Conservation (phyloP, 305 asterid genomes). For the Lippia alba region DNA sequence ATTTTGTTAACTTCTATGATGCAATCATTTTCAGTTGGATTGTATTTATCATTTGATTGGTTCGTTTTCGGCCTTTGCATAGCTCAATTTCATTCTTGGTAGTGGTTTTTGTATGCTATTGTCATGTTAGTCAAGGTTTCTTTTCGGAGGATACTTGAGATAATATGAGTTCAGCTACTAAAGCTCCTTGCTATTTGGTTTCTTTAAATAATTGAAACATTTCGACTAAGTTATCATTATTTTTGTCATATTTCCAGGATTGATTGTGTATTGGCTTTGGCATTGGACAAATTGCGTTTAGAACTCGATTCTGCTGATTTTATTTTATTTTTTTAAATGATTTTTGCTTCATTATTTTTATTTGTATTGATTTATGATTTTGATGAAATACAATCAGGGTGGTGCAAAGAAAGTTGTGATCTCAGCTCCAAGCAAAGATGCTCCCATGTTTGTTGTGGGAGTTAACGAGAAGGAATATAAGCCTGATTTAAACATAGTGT, state of each 20-base stretch:
- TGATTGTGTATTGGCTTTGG: neutral
- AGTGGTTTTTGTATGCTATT: too few species aligned
- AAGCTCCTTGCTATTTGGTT: too few species aligned
- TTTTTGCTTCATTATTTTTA: too few species aligned
- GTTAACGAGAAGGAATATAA: conserved; percentile 80
- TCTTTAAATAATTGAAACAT: neutral
- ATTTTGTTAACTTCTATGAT: neutral
- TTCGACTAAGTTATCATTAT: neutral
- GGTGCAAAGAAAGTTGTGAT: conserved; percentile 89
- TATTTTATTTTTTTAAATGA: too few species aligned
- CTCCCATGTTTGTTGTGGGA: conserved; percentile 84
- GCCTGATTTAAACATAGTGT: conserved; percentile 55
- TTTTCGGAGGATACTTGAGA: neutral
- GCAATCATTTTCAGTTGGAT: neutral
- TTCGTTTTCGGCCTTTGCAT: neutral
- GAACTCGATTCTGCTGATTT: too few species aligned
- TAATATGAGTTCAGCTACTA: neutral
- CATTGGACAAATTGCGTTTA: too few species aligned
- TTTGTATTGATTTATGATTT: neutral
- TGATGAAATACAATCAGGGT: conserved; percentile 46
- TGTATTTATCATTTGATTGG: neutral
- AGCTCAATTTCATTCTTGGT: too few species aligned
- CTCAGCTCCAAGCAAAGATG: conserved; percentile 80
- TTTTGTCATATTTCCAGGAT: neutral
- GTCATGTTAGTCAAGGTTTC: neutral